Conservation (phyloP, 441 rosid species). For the Pelargonium fulgidum region DNA sequence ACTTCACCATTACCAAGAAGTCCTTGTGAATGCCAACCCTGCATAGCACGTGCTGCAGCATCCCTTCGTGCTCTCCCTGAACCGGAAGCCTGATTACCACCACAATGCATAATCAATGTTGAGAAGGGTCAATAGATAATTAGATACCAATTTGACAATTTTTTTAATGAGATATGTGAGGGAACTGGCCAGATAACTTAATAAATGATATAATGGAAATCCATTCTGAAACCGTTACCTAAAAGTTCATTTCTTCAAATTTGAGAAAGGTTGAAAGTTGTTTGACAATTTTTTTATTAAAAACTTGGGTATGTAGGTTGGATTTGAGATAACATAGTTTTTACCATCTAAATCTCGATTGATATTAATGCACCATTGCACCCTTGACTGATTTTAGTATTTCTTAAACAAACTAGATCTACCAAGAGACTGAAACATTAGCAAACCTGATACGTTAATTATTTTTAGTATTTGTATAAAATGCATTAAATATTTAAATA, state of each 20-base stretch:
- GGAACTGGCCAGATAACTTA: background rate
- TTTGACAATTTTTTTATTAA: background rate
- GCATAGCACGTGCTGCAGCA: constrained; percentile 73
- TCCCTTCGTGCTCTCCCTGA: constrained; percentile 65
- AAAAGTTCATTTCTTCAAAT: constrained; percentile 2
- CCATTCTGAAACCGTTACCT: background rate
- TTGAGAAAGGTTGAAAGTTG: background rate
- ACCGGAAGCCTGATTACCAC: constrained; percentile 42
- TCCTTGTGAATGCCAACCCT: constrained; percentile 68
- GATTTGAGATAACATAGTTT: background rate
- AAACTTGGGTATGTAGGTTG: background rate
- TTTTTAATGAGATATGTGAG: background rate
- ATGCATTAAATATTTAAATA: no score
- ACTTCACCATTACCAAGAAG: constrained; percentile 51
- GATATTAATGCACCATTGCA: background rate
- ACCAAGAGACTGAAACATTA: background rate
- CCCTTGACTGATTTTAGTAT: background rate
- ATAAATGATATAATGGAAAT: background rate
- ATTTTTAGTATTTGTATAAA: background rate
- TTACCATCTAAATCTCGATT: background rate
- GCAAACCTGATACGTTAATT: background rate
- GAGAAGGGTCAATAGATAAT: constrained; percentile 13
- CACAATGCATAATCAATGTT: constrained; percentile 20
- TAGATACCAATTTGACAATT: background rate
- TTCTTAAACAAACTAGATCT: background rate